Evolutionary conservation across 768 basidiomycete species (phyloP).

Genomic region (Trametes cingulata): DNA sequence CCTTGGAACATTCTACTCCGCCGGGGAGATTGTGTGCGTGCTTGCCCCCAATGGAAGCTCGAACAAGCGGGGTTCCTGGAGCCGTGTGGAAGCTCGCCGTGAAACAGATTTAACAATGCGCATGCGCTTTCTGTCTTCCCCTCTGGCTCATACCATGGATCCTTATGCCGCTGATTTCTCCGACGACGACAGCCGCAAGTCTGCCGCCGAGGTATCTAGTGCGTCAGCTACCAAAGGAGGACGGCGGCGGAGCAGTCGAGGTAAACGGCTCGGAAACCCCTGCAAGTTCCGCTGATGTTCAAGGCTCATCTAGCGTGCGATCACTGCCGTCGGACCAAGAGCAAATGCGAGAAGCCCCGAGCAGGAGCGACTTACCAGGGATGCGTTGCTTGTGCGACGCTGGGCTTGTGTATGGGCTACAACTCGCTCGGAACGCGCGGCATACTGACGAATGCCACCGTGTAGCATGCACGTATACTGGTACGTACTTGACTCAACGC

Average conservation of each 20-base stretch:
- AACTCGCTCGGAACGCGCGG: background rate
- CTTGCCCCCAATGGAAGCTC: slow-evolving; percentile 11
- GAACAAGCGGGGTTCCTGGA: slow-evolving; percentile 10
- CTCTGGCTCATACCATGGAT: slow-evolving; percentile 24
- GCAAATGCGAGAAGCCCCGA: slow-evolving; percentile 36
- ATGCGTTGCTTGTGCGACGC: slow-evolving; percentile 34
- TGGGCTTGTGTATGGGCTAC: slow-evolving; percentile 29
- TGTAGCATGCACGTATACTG: slow-evolving; percentile 32
- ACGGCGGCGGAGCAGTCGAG: slow-evolving; percentile 30
- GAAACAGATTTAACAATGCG: slow-evolving; percentile 10
- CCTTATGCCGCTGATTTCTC: slow-evolving; percentile 26
- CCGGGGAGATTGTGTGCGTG: background rate
- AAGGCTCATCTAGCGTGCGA: slow-evolving; percentile 34
- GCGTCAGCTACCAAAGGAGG: slow-evolving; percentile 4
- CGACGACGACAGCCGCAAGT: slow-evolving; percentile 28
- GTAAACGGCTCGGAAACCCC: slow-evolving; percentile 8
- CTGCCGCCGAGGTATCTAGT: slow-evolving; percentile 11
- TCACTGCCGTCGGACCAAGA: slow-evolving; percentile 39
- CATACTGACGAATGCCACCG: background rate
- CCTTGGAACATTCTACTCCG: slow-evolving; percentile 14
- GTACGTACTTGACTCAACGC: slow-evolving; percentile 5
- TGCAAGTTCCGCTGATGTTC: background rate
- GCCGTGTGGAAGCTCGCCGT: slow-evolving; percentile 11
- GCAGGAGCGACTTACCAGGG: slow-evolving; percentile 18
- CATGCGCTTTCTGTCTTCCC: slow-evolving; percentile 2